Conservation (phyloP, 441 rosid genomes). For the Erysimum cheiri region DNA sequence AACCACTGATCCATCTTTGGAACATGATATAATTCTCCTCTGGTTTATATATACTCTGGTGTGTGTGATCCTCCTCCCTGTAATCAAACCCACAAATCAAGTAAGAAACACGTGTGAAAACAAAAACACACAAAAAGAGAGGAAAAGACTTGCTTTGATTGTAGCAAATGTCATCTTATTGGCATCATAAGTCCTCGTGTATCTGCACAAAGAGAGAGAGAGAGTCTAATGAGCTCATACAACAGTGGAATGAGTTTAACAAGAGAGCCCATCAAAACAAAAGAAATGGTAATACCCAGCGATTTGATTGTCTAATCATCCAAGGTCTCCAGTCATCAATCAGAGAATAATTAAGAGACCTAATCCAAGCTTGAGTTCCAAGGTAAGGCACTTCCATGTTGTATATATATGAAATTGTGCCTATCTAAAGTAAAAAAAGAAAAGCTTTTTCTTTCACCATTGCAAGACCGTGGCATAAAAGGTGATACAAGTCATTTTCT, state of each 20-base stretch:
- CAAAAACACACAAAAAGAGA: neutral
- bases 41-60: conserved; percentile 54
- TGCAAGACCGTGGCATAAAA: too few relatives aligned
- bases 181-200: conserved; percentile 65
- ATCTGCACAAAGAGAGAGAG: conserved; percentile 50
- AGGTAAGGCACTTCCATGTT: conserved; percentile 55
- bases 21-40: conserved; percentile 42
- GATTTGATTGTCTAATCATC: conserved; percentile 58
- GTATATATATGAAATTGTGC: too few relatives aligned
- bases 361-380: conserved; percentile 78
- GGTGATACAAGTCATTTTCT: too few relatives aligned
- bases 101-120: neutral
- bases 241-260: neutral
- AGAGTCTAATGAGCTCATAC: conserved; percentile 7
- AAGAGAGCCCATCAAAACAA: neutral
- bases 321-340: conserved; percentile 75
- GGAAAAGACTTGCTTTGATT: conserved; percentile 53
- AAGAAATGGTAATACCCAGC: conserved; percentile 41
- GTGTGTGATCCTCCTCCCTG: conserved; percentile 68
- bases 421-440: too few relatives aligned
- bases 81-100: conserved; percentile 15
- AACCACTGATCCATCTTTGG: conserved; percentile 39
- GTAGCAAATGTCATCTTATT: conserved; percentile 73
- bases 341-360: conserved; percentile 58
- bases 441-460: too few relatives aligned